Conservation (phyloP, 768 basidiomycete species). For the Kwoniella europaea region DNA sequence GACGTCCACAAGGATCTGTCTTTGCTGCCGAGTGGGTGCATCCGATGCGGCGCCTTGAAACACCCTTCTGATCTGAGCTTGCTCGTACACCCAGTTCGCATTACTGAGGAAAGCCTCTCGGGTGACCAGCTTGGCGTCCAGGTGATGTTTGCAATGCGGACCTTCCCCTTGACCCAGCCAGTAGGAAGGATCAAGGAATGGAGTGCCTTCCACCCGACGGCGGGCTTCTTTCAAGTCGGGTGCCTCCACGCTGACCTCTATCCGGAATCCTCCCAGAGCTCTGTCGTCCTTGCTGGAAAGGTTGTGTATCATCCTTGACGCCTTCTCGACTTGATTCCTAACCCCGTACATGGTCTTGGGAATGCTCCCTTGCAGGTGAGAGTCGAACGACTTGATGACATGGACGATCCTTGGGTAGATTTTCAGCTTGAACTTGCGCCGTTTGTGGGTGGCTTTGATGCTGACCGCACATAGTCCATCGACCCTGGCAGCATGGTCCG, state of each 20-base stretch:
- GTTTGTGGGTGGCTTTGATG: constrained; percentile 11
- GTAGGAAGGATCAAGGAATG: constrained; percentile 22
- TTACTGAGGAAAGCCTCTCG: constrained; percentile 25
- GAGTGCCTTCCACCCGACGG: constrained; percentile 20
- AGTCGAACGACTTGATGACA: constrained; percentile 44
- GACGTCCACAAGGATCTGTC: not conserved
- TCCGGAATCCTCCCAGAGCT: constrained; percentile 31
- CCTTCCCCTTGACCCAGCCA: constrained; percentile 24
- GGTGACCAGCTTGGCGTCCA: constrained; percentile 13
- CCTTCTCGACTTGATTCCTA: constrained; percentile 1
- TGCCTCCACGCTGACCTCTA: constrained; percentile 36
- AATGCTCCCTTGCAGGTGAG: constrained; percentile 26
- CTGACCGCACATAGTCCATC: not conserved
- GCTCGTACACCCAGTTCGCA: constrained; percentile 37
- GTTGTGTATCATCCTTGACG: constrained; percentile 28
- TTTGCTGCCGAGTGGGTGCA: no score
- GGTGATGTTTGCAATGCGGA: not conserved
- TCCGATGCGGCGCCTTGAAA: no score
- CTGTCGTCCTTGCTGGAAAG: constrained; percentile 11
- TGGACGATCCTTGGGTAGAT: constrained; percentile 37
- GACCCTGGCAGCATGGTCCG: no score
- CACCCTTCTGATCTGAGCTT: constrained; percentile 1
- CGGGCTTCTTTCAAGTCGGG: no score
- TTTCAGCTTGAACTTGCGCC: constrained; percentile 24
- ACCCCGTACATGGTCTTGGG: constrained; percentile 22